Conservation (phyloP, 352 stramenopile species). For the Phytophthora europaea region DNA sequence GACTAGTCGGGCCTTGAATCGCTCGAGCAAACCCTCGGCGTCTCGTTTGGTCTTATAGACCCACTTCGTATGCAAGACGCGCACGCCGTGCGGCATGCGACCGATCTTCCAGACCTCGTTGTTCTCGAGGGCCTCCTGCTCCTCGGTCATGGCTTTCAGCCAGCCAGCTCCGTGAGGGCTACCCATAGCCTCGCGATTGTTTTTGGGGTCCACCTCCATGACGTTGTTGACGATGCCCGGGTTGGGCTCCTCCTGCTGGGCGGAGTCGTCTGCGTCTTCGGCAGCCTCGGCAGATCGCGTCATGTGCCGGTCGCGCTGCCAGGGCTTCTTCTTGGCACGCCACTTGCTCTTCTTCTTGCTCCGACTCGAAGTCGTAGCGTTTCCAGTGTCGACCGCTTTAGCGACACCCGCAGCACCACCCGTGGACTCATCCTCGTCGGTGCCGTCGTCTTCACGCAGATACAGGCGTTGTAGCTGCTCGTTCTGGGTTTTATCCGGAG, state of each 20-base stretch:
- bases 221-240: not conserved
- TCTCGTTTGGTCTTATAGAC: conserved; percentile 35
- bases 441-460: too few species aligned
- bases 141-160: not conserved
- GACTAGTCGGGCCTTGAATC: conserved; percentile 9
- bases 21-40: conserved; percentile 9
- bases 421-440: too few species aligned
- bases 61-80: conserved; percentile 26
- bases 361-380: too few species aligned
- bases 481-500: conserved; percentile 4
- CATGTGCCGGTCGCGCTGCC: too few species aligned
- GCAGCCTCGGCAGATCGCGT: too few species aligned
- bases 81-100: not conserved
- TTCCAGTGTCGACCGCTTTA: too few species aligned
- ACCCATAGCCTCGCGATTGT: conserved; percentile 20
- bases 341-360: too few species aligned
- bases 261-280: not conserved
- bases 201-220: conserved; percentile 4
- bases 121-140: conserved; percentile 9
- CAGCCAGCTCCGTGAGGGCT: not conserved
- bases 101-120: conserved; percentile 11
- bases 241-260: not conserved
- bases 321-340: too few species aligned
- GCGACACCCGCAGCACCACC: too few species aligned
- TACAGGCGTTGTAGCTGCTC: too few species aligned